These are phyloP conservation scores for Aquilaria malaccensis DNA, from an alignment of 345 rosid species.

Conservation along the genomic window DNA sequence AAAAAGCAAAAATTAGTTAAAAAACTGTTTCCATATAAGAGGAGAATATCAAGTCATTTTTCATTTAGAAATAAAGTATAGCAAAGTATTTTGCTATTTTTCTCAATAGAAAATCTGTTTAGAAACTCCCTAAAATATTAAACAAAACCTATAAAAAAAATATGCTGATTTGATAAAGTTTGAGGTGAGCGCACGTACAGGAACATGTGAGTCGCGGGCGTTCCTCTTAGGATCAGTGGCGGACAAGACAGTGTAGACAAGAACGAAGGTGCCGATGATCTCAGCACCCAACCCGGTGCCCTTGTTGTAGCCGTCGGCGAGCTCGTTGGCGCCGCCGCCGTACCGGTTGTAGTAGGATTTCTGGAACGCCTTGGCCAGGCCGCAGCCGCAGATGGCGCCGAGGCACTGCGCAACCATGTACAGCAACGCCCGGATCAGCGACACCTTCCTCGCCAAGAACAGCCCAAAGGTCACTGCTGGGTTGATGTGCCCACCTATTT, in stretches of 20 bases:
- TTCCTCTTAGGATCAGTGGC: slow-evolving; percentile 78
- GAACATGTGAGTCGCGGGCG: slow-evolving; percentile 74
- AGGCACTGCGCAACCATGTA: slow-evolving; percentile 63
- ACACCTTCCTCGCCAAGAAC: slow-evolving; percentile 47
- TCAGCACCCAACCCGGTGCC: slow-evolving; percentile 31
- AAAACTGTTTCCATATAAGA: no score
- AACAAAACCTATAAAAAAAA: no score
- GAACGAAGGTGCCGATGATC: no score
- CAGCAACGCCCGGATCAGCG: slow-evolving; percentile 40
- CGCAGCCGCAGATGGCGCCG: slow-evolving; percentile 60
- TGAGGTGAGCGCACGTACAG: slow-evolving; percentile 29
- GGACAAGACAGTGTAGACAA: slow-evolving; percentile 5
- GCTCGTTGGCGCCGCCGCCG: slow-evolving; percentile 60
- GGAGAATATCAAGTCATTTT: no score
- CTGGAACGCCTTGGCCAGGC: slow-evolving; percentile 56
- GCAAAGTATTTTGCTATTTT: no score
- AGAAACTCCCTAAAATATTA: no score
- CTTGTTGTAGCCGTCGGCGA: slow-evolving; percentile 37
- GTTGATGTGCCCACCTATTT: no score
- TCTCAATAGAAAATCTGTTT: no score
- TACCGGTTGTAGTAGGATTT: slow-evolving; percentile 45
- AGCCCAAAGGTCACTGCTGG: slow-evolving; percentile 24
- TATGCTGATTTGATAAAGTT: no score
- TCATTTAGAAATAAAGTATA: no score
- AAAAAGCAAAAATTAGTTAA: no score